Percentiles rank a stretch among this genome's conserved stretches.
Evolutionary conservation across 768 basidiomycete species (phyloP).

Genomic region (Podaxis sp.): DNA sequence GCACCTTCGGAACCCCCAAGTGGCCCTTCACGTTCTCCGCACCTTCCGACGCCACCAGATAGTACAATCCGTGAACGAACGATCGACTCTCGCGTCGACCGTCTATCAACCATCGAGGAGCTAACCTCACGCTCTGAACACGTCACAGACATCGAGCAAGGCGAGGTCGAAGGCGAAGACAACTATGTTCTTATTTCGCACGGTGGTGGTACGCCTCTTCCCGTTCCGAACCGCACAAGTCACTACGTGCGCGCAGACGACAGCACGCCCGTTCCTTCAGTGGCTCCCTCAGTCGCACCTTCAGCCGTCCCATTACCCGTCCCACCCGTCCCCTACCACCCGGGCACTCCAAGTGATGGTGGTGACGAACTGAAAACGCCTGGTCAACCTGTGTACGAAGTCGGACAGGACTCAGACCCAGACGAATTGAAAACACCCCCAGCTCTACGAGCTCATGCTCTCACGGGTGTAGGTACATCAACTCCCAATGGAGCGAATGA

Average conservation of each 20-base stretch:
- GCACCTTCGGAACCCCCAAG: conserved; percentile 27
- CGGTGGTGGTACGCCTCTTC: conserved; percentile 22
- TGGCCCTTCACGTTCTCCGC: conserved; percentile 18
- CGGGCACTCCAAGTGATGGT: background rate
- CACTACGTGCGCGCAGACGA: conserved; percentile 12
- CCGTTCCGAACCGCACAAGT: conserved; percentile 25
- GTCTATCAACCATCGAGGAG: conserved; percentile 32
- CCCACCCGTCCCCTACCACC: background rate
- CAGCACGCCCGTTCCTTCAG: background rate
- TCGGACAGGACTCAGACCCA: conserved; percentile 7
- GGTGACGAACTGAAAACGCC: conserved; percentile 8
- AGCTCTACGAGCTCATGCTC: conserved; percentile 9
- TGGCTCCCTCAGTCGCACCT: background rate
- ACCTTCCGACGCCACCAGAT: conserved; percentile 38
- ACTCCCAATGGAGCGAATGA: background rate
- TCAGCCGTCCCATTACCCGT: conserved; percentile 9
- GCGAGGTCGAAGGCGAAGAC: background rate
- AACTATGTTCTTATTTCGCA: conserved; percentile 7
- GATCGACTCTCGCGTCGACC: conserved; percentile 20
- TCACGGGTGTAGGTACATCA: background rate
- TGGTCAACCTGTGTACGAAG: background rate
- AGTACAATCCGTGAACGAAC: conserved; percentile 25
- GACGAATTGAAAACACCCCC: conserved; percentile 20
- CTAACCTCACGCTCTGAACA: conserved; percentile 24
- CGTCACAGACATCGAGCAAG: conserved; percentile 4